Base-by-base conservation (phyloP, 495 filamentous ascomycete genomes). In the Bryoglossum gracile region DNA sequence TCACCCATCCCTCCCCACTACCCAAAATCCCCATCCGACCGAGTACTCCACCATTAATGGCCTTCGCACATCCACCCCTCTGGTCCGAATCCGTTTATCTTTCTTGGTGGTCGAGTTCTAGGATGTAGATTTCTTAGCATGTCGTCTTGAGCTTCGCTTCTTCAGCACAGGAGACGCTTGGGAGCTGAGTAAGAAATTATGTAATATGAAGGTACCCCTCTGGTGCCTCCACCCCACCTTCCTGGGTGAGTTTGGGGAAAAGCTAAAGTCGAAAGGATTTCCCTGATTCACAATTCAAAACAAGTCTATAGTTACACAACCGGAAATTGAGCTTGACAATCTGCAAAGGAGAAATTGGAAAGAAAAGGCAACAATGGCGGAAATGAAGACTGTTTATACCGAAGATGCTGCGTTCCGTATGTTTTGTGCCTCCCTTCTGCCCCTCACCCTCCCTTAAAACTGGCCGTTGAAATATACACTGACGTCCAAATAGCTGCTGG, bases 401-500 rank as follows among this genome's bases (percentile, higher is more conserved):
- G 68, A 70, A 64, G 69, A 78, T 53, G 75, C 75, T 46, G 73
- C 75, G 51, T 63, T 64, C 48, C 65, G 75, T 78, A 71, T 56
- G 75, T 71, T 39, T 44, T 13, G 17, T 24, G 9, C 13, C 10
- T 35, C 36, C n/a, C 10, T 28, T 43, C 26, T 9, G 14, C 16
- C 14, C 10, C 30, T 17, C 17, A 3, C 39, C 16, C n/a, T 34
- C 17, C n/a, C 38, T 33, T 13, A 16, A 25, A n/a, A 48, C 11
- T 30, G 4, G 9, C 19, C 36, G 23, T 14, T 35, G 25, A 24
- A 11, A 14, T 10, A 34, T 18, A 14, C 5, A 39, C 51, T 54
- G 19, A 53, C 43, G 10, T 17, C 33, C 24, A 3, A 17, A 48
- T 38, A 78, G 75, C 70, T 52, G 74, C 73, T 38, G 75, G 75